Percentiles rank a stretch among this genome's conserved stretches.
These are phyloP conservation scores for Tarenaya hassleriana DNA, from an alignment of 345 rosid species.

Conservation along the genomic window DNA sequence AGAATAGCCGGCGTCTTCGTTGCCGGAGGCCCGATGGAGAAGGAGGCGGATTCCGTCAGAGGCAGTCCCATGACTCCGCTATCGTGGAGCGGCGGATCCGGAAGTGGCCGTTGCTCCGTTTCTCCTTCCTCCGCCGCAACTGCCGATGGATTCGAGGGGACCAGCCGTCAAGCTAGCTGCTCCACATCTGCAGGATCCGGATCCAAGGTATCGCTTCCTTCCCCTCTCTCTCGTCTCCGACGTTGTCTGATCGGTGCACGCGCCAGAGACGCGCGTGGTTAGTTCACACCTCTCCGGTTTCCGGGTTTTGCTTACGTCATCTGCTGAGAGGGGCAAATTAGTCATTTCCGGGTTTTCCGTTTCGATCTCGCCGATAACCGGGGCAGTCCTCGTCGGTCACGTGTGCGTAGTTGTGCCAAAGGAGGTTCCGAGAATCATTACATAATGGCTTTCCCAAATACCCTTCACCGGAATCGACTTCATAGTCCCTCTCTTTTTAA, in stretches of 20 bases:
- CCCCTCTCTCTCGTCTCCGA: constrained; percentile 5
- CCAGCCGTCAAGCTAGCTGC: constrained; percentile 38
- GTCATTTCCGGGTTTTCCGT: too few species aligned
- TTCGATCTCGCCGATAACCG: too few species aligned
- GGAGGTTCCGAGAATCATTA: too few species aligned
- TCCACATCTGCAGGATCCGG: constrained; percentile 46
- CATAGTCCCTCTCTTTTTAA: background rate
- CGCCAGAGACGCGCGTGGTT: background rate
- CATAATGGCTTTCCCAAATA: background rate
- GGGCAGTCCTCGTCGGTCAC: too few species aligned
- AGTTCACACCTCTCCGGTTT: background rate
- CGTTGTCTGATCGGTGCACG: background rate
- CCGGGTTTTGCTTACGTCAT: too few species aligned
- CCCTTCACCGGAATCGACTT: background rate
- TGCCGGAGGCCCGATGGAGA: constrained; percentile 12
- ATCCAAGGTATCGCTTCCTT: constrained; percentile 53
- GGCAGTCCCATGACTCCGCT: constrained; percentile 51
- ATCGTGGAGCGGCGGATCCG: constrained; percentile 36
- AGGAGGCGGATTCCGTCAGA: constrained; percentile 31
- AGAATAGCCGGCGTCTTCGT: constrained; percentile 22
- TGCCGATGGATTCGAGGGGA: constrained; percentile 57
- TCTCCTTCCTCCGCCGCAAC: constrained; percentile 41
- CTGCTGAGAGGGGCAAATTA: too few species aligned
- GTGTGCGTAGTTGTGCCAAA: too few species aligned
- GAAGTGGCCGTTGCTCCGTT: constrained; percentile 47